Base-by-base conservation (phyloP, 768 basidiomycete genomes). In the Podaxis carcinomalis region DNA sequence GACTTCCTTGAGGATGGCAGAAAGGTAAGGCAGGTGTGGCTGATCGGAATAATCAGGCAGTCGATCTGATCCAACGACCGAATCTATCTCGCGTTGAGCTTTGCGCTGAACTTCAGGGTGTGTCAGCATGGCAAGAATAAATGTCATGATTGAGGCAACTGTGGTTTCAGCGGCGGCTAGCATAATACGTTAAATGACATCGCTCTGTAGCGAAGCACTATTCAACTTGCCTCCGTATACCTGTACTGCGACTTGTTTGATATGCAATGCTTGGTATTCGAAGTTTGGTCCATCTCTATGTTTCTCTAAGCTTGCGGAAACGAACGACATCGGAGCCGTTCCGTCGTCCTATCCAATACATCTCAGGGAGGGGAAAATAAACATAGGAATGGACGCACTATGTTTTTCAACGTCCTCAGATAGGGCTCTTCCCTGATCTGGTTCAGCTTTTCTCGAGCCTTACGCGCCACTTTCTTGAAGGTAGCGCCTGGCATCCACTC, bases 121-220 rank as follows among this genome's bases (percentile, higher is more conserved):
- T 14, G 37, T 14, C 16, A 64, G 56, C 59, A 64, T 64, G 4
- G 72, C 69, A 3, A 75, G 73, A 6, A 72, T 70, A 67, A 77
- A 77, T 68, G 74, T 76, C 56, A 73, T 71, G 56, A 77, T 74
- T 44, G 75, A 69, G 5, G 69, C 70, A 23, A 75, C 68, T 0
- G 74, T 75, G 2, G 63, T 42, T 25, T 59, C 63, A 23, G 59
- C 47, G 10, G 52, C 58, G 10, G 57, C 62, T 63, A 46, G 9
- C n/a, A 10, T 28, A 35, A 21, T 21, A 21, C 2, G 7, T 32
- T 32, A 32, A 7, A 32, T 9, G 7, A 32, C 9, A 32, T 9
- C 32, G 32, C 2, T 32, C 32, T 9, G 32, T 9, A 9, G 32
- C 32, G 32, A 32, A 32, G 7, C 2, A 0, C 5, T 3, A 36